Evolutionary conservation across 2,329 filamentous ascomycete genomes (phyloP), one percentile per base, ranked within the genome.

Genomic region (Clathrospora elynae): DNA sequence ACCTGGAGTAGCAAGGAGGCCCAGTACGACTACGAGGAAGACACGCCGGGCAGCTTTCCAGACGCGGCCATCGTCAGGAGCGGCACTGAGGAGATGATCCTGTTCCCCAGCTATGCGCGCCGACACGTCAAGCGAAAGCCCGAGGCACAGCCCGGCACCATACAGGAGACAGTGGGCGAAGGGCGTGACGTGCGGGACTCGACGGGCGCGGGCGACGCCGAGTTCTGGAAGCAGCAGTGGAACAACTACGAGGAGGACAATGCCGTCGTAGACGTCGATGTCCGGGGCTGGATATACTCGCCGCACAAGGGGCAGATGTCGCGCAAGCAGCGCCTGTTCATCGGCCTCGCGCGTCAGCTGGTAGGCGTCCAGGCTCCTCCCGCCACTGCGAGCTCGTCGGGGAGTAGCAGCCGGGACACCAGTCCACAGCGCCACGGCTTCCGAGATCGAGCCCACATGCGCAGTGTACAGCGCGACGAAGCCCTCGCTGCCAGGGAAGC

Each of bases 91-190:
- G 89, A 97, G 73, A 89, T 99, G 84, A 83, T 99, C 7, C 68
- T 99, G 16, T 99, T 99, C 57, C 93, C 93, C 0, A 96, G 90
- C 38, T 99, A 99, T 67, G 90, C 89, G 6, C 84, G 91, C 63
- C 79, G 78, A 48, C 86, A 95, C 66, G 70, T 81, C 22, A 85
- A 75, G 55, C 62, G 54, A 50, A 73, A 69, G 66, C 60, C 62
- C 26, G 46, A 66, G 57, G 58, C 66, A 35, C 59, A 59, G 29
- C 66, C 71, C 4, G 68, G 63, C 5, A 67, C 61, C 14, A 66
- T 72, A 42, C 62, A 73, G 50, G 59, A 71, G 48, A 42, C 60
- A 18, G 53, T 68, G 11, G 70, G 72, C 16, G 71, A 72, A 22
- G 68, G 75, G 8, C 67, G 63, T 37, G 71, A 74, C 12, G 62